Percentiles rank a stretch among this genome's conserved stretches.
Evolutionary conservation across 1,284 basidiomycete species (phyloP).

Genomic region (Boletus semigastroideus): DNA sequence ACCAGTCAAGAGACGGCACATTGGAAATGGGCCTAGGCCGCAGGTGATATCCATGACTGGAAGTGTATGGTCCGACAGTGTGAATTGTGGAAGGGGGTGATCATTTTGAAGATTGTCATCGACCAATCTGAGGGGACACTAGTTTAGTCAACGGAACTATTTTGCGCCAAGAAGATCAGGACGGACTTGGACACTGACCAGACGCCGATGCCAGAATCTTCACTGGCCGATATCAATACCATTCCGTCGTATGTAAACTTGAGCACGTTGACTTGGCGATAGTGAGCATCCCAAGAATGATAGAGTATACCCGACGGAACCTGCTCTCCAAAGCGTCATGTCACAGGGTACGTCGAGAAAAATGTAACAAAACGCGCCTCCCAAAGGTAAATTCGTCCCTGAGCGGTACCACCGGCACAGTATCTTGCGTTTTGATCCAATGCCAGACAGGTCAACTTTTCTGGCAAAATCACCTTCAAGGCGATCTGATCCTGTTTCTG

Average conservation of each 20-base stretch:
- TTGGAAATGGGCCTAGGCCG: constrained; percentile 78
- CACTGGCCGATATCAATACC: constrained; percentile 81
- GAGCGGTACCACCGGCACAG: constrained; percentile 84
- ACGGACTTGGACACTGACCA: constrained; percentile 86
- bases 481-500: constrained; percentile 77
- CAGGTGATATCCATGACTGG: constrained; percentile 82
- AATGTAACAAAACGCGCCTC: constrained; percentile 51
- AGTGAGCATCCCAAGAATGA: constrained; percentile 93
- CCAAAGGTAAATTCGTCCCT: constrained; percentile 94
- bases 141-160: constrained; percentile 7
- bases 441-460: constrained; percentile 80
- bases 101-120: constrained; percentile 71
- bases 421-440: constrained; percentile 73
- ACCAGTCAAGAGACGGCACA: constrained; percentile 75
- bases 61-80: constrained; percentile 88
- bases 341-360: not conserved
- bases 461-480: constrained; percentile 85
- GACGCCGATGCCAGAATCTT: constrained; percentile 86
- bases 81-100: constrained; percentile 74
- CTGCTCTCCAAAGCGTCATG: constrained; percentile 44
- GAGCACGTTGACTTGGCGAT: constrained; percentile 82
- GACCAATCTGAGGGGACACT: constrained; percentile 50
- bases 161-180: constrained; percentile 18
- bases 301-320: constrained; percentile 87
- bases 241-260: constrained; percentile 82